phyloP scores from a whole-genome alignment of 352 stramenopile species.

The Elongisporangium prolatum region DNA sequence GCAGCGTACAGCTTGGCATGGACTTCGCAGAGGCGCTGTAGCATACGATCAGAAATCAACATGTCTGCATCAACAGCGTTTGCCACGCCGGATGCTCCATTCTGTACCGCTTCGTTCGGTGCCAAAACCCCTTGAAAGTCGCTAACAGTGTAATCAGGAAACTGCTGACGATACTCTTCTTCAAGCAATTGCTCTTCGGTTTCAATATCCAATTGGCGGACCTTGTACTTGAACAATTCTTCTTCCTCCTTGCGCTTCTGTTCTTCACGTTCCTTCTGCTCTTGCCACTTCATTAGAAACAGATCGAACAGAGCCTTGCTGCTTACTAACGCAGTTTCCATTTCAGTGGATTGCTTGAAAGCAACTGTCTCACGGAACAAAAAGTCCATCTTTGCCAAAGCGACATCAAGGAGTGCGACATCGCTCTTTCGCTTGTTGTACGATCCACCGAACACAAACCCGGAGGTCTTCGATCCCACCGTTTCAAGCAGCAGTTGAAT shows the following conservation, averaged over 20 bases:
- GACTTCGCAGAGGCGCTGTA: conserved; percentile 67
- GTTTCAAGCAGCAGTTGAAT: conserved; percentile 59
- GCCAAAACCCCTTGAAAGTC: conserved; percentile 72
- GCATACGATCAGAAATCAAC: conserved; percentile 68
- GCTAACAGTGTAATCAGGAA: conserved; percentile 86
- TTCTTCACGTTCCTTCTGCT: conserved; percentile 76
- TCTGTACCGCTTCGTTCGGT: conserved; percentile 21
- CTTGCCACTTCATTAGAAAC: conserved; percentile 83
- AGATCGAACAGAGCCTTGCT: conserved; percentile 77
- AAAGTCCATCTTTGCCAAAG: conserved; percentile 63
- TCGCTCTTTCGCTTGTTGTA: conserved; percentile 56
- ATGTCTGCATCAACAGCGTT: conserved; percentile 28
- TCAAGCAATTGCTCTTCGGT: conserved; percentile 84
- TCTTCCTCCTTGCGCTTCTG: conserved; percentile 70
- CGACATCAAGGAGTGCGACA: conserved; percentile 68
- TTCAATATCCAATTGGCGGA: conserved; percentile 72
- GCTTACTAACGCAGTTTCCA: conserved; percentile 43
- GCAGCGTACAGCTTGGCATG: conserved; percentile 68
- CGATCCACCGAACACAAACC: conserved; percentile 38
- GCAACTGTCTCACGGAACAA: conserved; percentile 42
- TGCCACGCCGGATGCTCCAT: conserved; percentile 9
- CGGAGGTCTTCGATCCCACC: conserved; percentile 34
- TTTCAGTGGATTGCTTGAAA: conserved; percentile 10
- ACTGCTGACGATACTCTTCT: conserved; percentile 88
- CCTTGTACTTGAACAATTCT: conserved; percentile 84